A percentile compares a stretch with the other conserved stretches of the same genome.
phyloP scores from a whole-genome alignment of 179 eudicot genomes.

The Patellifolia procumbens region DNA sequence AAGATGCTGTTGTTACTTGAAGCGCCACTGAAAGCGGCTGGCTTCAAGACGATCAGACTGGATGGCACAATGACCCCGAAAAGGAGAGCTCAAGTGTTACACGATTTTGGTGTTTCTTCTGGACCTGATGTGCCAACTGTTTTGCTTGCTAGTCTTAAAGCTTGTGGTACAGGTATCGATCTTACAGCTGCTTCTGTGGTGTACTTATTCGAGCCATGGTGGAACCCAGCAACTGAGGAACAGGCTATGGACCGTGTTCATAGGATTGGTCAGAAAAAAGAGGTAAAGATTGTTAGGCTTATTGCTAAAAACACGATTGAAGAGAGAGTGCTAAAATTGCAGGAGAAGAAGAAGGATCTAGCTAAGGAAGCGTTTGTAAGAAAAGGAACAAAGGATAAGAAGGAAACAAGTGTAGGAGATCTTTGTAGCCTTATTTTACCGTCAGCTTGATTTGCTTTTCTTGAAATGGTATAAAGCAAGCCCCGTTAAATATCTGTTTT shows the following conservation, averaged over 20 bases:
- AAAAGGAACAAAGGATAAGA: slow-evolving; percentile 54
- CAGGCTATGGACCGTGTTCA: slow-evolving; percentile 96
- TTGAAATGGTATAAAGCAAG: neutral
- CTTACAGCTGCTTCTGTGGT: slow-evolving; percentile 80
- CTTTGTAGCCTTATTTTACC: slow-evolving; percentile 64
- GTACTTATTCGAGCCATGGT: slow-evolving; percentile 91
- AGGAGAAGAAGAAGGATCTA: slow-evolving; percentile 67
- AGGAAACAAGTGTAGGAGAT: slow-evolving; percentile 62
- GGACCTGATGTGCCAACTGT: slow-evolving; percentile 61
- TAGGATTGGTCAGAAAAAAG: slow-evolving; percentile 77
- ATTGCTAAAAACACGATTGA: slow-evolving; percentile 75
- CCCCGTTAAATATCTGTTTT: no score
- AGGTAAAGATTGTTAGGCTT: slow-evolving; percentile 72
- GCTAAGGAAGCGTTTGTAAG: slow-evolving; percentile 65
- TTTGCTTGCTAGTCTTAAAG: slow-evolving; percentile 82
- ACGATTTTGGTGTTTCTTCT: slow-evolving; percentile 47
- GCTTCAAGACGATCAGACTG: slow-evolving; percentile 66
- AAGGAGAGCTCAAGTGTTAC: slow-evolving; percentile 61
- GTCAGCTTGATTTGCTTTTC: slow-evolving; percentile 28
- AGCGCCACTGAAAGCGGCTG: slow-evolving; percentile 70
- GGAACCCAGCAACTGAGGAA: slow-evolving; percentile 95
- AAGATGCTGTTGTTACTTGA: slow-evolving; percentile 81
- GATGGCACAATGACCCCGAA: slow-evolving; percentile 89
- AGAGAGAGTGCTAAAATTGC: slow-evolving; percentile 72
- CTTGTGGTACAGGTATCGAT: slow-evolving; percentile 72